Evolutionary conservation across 139 green algal genomes (phyloP).

Genomic region (Chlamydomonas incerta): DNA sequence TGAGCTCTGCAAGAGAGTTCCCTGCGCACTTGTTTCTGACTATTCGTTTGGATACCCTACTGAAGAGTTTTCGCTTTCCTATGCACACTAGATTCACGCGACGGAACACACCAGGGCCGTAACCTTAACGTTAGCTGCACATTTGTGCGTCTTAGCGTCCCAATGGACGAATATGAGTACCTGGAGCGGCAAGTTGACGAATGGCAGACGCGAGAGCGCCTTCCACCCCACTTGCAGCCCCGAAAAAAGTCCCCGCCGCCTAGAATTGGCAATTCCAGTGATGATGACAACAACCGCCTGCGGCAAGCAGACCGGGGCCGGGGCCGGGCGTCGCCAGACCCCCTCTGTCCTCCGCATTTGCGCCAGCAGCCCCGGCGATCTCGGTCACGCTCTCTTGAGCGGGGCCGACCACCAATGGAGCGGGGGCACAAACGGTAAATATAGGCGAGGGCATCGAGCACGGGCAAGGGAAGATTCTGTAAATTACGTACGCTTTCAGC

Average conservation of each 20-base stretch:
- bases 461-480: no score
- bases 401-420: not conserved
- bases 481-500: no score
- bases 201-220: not conserved
- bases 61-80: no score
- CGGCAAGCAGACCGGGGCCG: not conserved
- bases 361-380: not conserved
- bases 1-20: no score
- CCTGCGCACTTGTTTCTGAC: no score
- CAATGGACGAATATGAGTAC: constrained; percentile 32
- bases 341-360: not conserved
- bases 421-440: not conserved
- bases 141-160: no score
- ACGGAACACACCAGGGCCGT: no score
- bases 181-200: constrained; percentile 47
- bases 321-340: not conserved
- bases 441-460: not conserved
- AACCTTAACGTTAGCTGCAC: no score
- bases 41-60: no score
- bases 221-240: no score
- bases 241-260: not conserved
- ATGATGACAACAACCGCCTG: constrained; percentile 8
- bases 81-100: no score
- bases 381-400: not conserved
- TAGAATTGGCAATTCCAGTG: not conserved